phyloP scores from a whole-genome alignment of 2,329 filamentous ascomycete genomes.

The Venturia oleaginea region DNA sequence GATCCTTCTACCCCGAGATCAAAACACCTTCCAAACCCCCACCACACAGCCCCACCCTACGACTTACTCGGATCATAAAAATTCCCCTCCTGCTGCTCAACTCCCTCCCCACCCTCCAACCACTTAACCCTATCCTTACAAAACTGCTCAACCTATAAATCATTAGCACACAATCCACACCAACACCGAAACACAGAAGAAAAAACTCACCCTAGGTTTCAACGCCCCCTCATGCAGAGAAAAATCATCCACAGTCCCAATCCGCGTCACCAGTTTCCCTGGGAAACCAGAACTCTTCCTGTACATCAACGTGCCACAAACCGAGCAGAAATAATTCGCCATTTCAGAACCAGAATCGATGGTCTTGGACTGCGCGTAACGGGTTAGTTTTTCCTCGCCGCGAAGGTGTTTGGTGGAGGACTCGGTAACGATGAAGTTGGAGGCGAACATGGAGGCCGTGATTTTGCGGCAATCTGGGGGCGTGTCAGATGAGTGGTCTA shows the following conservation, averaged over 20 bases:
- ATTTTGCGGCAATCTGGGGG: slow-evolving; percentile 21
- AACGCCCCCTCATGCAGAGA: slow-evolving; percentile 47
- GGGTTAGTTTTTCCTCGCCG: slow-evolving; percentile 41
- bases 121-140: not conserved
- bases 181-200: not conserved
- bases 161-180: not conserved
- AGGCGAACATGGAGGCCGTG: slow-evolving; percentile 52
- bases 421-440: slow-evolving; percentile 42
- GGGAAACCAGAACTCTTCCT: slow-evolving; percentile 38
- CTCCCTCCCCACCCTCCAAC: not conserved
- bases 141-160: not conserved
- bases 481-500: no score
- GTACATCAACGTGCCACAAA: slow-evolving; percentile 55
- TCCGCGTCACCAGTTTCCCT: slow-evolving; percentile 40
- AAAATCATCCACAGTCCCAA: slow-evolving; percentile 56
- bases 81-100: slow-evolving; percentile 4
- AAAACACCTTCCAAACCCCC: no score
- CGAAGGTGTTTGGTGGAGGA: slow-evolving; percentile 42
- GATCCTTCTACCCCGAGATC: no score
- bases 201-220: slow-evolving; percentile 45
- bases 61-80: not conserved
- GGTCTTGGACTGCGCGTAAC: slow-evolving; percentile 31
- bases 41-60: no score
- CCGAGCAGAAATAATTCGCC: slow-evolving; percentile 53
- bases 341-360: slow-evolving; percentile 41